Evolutionary conservation across 805 yeast species (phyloP).

Genomic region (Nakazawaea anatomiae): DNA sequence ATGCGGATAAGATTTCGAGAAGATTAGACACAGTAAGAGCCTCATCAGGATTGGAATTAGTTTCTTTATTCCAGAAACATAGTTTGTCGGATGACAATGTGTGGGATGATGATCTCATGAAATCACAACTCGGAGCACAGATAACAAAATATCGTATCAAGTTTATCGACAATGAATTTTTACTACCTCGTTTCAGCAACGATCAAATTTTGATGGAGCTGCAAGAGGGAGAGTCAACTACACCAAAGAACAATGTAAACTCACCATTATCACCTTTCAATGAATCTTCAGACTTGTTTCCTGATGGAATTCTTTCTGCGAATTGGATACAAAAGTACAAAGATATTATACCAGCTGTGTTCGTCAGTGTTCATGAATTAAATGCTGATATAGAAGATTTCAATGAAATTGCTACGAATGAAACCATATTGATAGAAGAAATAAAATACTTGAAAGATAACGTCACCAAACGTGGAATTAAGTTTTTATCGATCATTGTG

Average conservation of each 20-base stretch:
- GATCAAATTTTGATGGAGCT: background rate
- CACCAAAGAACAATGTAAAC: background rate
- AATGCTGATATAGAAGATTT: slow-evolving; percentile 23
- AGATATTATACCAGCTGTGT: slow-evolving; percentile 39
- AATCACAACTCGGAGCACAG: slow-evolving; percentile 12
- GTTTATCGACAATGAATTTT: slow-evolving; percentile 21
- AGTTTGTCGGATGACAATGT: slow-evolving; percentile 11
- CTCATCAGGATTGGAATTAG: slow-evolving; percentile 24
- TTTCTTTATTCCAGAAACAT: slow-evolving; percentile 22
- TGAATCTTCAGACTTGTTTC: slow-evolving; percentile 30
- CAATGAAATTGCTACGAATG: slow-evolving; percentile 18
- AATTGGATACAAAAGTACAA: slow-evolving; percentile 52
- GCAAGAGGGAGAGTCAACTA: background rate
- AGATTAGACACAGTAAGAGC: slow-evolving; percentile 18
- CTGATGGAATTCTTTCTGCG: slow-evolving; percentile 34
- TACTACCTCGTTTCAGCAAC: slow-evolving; percentile 17
- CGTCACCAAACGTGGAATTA: slow-evolving; percentile 23
- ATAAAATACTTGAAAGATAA: slow-evolving; percentile 26
- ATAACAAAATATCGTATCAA: slow-evolving; percentile 23
- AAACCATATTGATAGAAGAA: slow-evolving; percentile 30
- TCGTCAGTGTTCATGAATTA: slow-evolving; percentile 38
- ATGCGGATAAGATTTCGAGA: slow-evolving; percentile 14
- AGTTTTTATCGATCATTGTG: slow-evolving; percentile 28
- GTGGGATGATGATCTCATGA: slow-evolving; percentile 16
- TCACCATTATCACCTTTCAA: slow-evolving; percentile 39